Conservation (phyloP, 1,284 basidiomycete species). For the Lignosus rhinocerotis region DNA sequence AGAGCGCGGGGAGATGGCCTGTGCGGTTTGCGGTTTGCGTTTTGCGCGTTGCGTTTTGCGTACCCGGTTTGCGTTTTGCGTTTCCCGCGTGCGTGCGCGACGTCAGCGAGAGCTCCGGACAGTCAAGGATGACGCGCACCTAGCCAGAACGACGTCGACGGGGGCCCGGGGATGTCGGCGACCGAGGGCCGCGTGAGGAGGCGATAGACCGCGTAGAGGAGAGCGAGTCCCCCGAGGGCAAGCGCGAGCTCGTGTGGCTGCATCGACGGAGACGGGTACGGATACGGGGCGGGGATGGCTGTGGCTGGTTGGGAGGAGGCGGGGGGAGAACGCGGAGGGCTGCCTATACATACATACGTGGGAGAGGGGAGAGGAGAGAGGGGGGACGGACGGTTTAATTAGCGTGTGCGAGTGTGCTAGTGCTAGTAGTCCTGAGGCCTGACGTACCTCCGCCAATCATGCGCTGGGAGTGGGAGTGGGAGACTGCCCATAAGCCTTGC, state of each 20-base stretch:
- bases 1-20: slow-evolving; percentile 53
- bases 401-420: background rate
- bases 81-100: background rate
- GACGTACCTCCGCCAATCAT: background rate
- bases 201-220: slow-evolving; percentile 23
- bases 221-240: slow-evolving; percentile 12
- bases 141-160: slow-evolving; percentile 30
- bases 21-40: background rate
- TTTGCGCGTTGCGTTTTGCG: background rate
- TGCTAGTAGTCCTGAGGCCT: no score
- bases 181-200: slow-evolving; percentile 20
- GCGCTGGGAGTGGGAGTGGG: background rate
- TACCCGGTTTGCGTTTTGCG: background rate
- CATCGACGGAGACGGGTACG: no score
- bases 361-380: background rate
- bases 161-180: slow-evolving; percentile 30
- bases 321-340: slow-evolving; percentile 3
- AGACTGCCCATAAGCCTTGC: no score
- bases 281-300: no score
- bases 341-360: slow-evolving; percentile 20
- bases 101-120: background rate
- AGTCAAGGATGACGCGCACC: slow-evolving; percentile 17
- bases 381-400: background rate
- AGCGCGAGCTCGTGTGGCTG: slow-evolving; percentile 13
- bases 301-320: background rate